Evolutionary conservation across 768 basidiomycete species (phyloP), one percentile per base, ranked within the genome.

Genomic region (Naganishia kalamii): DNA sequence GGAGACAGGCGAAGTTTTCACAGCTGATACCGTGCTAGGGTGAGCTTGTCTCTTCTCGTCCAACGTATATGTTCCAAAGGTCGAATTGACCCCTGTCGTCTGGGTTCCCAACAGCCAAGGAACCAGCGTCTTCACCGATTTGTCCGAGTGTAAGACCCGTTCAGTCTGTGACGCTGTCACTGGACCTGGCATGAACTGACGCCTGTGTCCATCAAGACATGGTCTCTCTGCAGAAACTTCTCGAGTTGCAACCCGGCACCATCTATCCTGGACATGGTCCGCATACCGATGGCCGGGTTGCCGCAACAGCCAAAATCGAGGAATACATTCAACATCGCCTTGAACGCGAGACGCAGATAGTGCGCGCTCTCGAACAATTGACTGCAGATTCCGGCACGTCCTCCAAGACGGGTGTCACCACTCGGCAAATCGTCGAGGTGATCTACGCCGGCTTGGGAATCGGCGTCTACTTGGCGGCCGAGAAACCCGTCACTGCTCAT

Each of bases 321-420:
- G 46, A 59, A 54, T 65, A 65, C n/a, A 65, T 65, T 33, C 7
- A 46, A 6, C 64, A 65, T 65, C 52, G 64, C 5, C 46, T 59
- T 32, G 52, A 65, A 33, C 54, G 64, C 27, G 64, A 65, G 44
- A n/a, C 15, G 8, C 54, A 65, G 19, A 60, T 65, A n/a, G 11
- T 60, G 2, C 8, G 17, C 19, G 37, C 29, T 5, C 46, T 65
- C 25, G 49, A 27, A 8, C 19, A 50, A 23, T 7, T 33, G 13
- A 48, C 13, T 3, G 30, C 27, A 12, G 2, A 57, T 23, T 3
- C 35, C 21, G 7, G 12, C 37, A 21, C 47, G 8, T 19, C 17
- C 10, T 35, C 52, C 19, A 29, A 40, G 5, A 15, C 49, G 17
- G 61, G 35, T 4, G 25, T 46, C 29, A 65, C 44, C 13, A 10